Base-by-base conservation (phyloP, 768 basidiomycete genomes). In the Favolaschia claudopus region DNA sequence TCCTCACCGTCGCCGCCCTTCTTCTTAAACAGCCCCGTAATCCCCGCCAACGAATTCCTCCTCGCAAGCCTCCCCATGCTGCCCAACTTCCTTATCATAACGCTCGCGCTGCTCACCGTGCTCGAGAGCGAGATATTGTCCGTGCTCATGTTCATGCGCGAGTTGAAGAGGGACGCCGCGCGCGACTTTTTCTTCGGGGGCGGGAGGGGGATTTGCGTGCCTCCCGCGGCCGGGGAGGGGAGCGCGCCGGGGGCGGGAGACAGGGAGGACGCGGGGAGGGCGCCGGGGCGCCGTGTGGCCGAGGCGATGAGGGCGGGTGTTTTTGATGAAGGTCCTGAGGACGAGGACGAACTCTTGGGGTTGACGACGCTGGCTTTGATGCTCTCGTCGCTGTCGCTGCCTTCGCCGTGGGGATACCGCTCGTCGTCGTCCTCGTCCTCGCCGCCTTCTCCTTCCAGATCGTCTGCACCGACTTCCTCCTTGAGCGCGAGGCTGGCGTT, bases 31-130 rank as follows among this genome's bases (percentile, higher is more conserved):
- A 98, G 78, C 45, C 91, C 92, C 19, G 95, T 94, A 71, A 98
- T 95, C 27, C 94, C 91, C 50, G 92, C 90, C 36, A 98, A 76
- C 33, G 92, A 94, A 70, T 96, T 96, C 39, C 95, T 82, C 47
- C 95, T 78, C 9, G 94, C 93, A 15, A 97, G 83, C 74, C 92
- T 93, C 29, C 93, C 93, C 76, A 97, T 89, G 34, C 88, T 88
- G 4, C 96, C 92, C 43, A 99, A 87, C 78, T 97, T 99, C 64
- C 96, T 86, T 67, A 97, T 96, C 85, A 99, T 96, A 72, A 98
- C 91, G 39, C 92, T 94, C 20, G 96, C 96, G 47, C 91, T 93
- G 62, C 91, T 93, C 66, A 97, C 96, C 40, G 96, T 97, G 8
- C 93, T 95, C 19, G 90, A 92, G 34, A 99, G 84, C 25, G 95